phyloP scores from a whole-genome alignment of 108 stramenopile genomes.

The Cyclostephanos tholiformis region DNA sequence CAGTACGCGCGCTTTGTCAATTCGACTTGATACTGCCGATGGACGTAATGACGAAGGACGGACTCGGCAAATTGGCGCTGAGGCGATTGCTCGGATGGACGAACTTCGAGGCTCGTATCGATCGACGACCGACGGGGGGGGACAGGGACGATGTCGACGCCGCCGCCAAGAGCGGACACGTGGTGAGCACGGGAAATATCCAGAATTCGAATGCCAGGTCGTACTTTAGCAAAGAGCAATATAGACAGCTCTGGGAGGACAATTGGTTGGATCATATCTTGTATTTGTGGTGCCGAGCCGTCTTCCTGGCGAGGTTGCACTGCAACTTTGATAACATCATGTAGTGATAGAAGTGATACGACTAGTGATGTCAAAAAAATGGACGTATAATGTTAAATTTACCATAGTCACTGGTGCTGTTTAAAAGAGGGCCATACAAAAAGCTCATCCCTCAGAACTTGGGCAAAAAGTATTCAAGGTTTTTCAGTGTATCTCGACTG shows the following conservation, averaged over 20 bases:
- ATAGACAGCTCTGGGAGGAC: slow-evolving; percentile 36
- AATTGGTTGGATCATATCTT: slow-evolving; percentile 56
- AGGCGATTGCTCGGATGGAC: slow-evolving; percentile 35
- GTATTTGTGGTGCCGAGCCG: slow-evolving; percentile 45
- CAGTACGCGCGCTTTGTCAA: slow-evolving; percentile 34
- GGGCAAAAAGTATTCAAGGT: too few species aligned
- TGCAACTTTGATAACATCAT: slow-evolving; percentile 10
- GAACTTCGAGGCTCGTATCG: slow-evolving; percentile 19
- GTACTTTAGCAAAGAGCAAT: slow-evolving; percentile 36
- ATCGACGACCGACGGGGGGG: slow-evolving; percentile 2
- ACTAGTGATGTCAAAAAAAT: too few species aligned
- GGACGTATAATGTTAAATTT: too few species aligned
- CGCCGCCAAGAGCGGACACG: slow-evolving; percentile 19
- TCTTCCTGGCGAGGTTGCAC: slow-evolving; percentile 46
- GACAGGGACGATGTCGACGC: neutral
- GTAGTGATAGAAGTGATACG: too few species aligned
- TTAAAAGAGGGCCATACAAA: too few species aligned
- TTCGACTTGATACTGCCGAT: slow-evolving; percentile 43
- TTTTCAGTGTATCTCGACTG: too few species aligned
- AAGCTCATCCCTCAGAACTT: too few species aligned
- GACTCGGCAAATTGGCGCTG: slow-evolving; percentile 15
- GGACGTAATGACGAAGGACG: slow-evolving; percentile 43
- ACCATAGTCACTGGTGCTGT: too few species aligned
- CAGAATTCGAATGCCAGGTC: slow-evolving; percentile 37
- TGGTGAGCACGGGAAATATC: slow-evolving; percentile 45